Base-by-base conservation (phyloP, 371 early-diverging fungal genomes). In the Mycotypha africana region DNA sequence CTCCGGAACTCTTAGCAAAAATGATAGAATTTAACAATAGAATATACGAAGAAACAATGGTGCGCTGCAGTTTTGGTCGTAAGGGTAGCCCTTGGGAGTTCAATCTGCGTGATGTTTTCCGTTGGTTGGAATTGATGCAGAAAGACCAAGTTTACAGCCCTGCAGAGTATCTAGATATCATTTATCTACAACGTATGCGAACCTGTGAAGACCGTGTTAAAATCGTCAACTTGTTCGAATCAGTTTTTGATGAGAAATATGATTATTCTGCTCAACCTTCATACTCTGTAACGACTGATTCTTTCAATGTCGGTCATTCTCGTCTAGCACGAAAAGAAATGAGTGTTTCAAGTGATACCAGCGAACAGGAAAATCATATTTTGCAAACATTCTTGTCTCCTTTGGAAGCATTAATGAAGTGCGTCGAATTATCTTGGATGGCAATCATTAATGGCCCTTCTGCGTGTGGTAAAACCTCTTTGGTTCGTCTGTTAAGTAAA, bases 31-130 rank as follows among this genome's bases (percentile, higher is more conserved):
- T 97, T 65, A 96, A 94, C 65, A 71, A 78, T 41, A 72, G 70
- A 7, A 84, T 98, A 82, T 91, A 90, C 48, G 73, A 84, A 36
- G 86, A 85, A 50, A 89, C 91, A 1, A 91, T 92, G 86, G 76
- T 81, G 25, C 74, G 74, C 39, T 74, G 88, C 32, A 53, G 58
- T 30, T 95, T 95, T 70, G 97, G 91, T 24, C 67, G 78, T 23
- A 70, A 76, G 2, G 98, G 98, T n/a, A 73, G 82, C 14, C 98
- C 98, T 2, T 98, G 97, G 97, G 97, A 98, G 60, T 98, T 97
- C 67, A 98, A 98, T 56, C 65, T 98, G 44, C 89, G 98, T 33
- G 98, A 98, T 74, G 87, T 95, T 17, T 82, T 92, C 69, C 85
- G 98, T 39, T 96, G 97, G 91, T 71, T 97, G 48, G 92, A 95